Percentiles rank a stretch among this genome's conserved stretches.
Conservation (phyloP, 2,329 filamentous ascomycete genomes). For the Apiospora koreana region DNA sequence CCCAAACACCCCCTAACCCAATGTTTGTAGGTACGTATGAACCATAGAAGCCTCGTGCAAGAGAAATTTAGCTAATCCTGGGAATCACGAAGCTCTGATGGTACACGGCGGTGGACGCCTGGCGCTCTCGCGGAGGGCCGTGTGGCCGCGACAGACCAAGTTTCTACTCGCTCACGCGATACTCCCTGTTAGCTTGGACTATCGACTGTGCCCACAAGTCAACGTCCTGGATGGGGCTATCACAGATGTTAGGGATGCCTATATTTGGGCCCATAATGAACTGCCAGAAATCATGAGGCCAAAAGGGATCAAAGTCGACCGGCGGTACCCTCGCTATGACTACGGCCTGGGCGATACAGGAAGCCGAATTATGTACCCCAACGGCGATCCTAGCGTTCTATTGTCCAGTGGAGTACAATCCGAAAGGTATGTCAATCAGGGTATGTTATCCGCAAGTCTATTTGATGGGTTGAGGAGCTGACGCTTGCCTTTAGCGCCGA, state of each 20-base stretch:
- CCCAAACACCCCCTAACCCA: slow-evolving; percentile 15
- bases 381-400: not conserved
- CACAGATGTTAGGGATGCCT: slow-evolving; percentile 44
- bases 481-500: not conserved
- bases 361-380: slow-evolving; percentile 11
- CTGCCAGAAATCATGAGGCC: slow-evolving; percentile 30
- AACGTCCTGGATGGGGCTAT: slow-evolving; percentile 48
- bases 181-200: slow-evolving; percentile 50
- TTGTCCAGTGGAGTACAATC: not conserved
- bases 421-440: not conserved
- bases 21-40: not conserved
- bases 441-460: too few species aligned
- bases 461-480: not conserved
- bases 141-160: slow-evolving; percentile 38
- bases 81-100: slow-evolving; percentile 37
- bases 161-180: slow-evolving; percentile 40
- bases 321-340: slow-evolving; percentile 9
- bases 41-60: not conserved
- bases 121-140: slow-evolving; percentile 38
- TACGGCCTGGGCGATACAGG: slow-evolving; percentile 17
- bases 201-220: slow-evolving; percentile 51
- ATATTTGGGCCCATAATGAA: slow-evolving; percentile 38
- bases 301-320: not conserved
- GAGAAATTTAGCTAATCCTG: not conserved
- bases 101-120: slow-evolving; percentile 48